These are phyloP conservation scores for Phlyctochytrium bullatum DNA, from an alignment of 192 early-diverging fungal species.

Conservation along the genomic window DNA sequence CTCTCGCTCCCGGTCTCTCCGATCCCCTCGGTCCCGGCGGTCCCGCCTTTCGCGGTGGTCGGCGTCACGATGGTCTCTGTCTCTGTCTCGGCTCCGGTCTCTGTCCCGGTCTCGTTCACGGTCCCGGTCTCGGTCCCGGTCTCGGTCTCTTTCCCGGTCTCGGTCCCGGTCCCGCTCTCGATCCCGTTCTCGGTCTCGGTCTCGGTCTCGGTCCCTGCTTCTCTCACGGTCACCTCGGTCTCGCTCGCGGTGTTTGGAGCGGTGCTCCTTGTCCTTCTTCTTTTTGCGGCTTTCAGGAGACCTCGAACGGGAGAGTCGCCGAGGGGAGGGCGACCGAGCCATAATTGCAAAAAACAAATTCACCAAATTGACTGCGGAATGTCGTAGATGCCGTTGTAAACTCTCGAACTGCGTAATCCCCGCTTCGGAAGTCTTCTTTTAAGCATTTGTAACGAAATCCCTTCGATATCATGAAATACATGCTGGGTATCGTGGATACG, in stretches of 20 bases:
- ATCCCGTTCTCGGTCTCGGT: conserved; percentile 16
- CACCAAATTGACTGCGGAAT: too few species aligned
- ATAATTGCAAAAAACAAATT: too few species aligned
- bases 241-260: conserved; percentile 13
- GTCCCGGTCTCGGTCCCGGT: conserved; percentile 15
- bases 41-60: conserved; percentile 24
- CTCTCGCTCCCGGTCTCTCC: conserved; percentile 22
- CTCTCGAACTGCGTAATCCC: too few species aligned
- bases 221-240: conserved; percentile 24
- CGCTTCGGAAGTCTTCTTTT: too few species aligned
- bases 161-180: conserved; percentile 18
- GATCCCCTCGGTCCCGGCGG: conserved; percentile 15
- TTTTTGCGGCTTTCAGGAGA: neutral
- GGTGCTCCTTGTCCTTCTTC: conserved; percentile 2
- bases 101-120: conserved; percentile 27
- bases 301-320: neutral
- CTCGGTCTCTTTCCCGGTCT: conserved; percentile 35
- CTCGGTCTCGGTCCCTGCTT: conserved; percentile 34
- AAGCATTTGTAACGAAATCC: too few species aligned
- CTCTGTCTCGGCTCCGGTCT: conserved; percentile 35
- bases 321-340: too few species aligned
- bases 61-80: conserved; percentile 25
- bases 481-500: too few species aligned
- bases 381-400: too few species aligned
- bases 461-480: too few species aligned